Evolutionary conservation across 768 basidiomycete genomes (phyloP), one percentile per base, ranked within the genome.

Genomic region (Russula ochroleuca): DNA sequence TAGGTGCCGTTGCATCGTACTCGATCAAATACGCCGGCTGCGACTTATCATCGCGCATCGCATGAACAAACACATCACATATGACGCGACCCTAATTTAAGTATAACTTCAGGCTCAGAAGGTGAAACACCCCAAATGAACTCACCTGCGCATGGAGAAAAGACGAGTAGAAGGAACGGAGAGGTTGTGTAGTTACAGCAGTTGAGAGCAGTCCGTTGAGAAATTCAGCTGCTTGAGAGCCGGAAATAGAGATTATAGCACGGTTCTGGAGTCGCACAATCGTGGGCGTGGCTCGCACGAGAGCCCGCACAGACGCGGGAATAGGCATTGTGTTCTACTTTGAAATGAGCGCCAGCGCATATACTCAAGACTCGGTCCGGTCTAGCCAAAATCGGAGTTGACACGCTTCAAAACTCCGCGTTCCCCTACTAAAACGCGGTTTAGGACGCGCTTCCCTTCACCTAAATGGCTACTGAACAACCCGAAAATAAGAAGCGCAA

Each of bases 31-130:
- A 92, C 19, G 81, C 83, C 17, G 73, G 75, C 23, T 78, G 73
- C 14, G 83, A 77, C 21, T 74, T 74, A 43, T 73, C 69, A 49
- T 76, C 75, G 11, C 78, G 74, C 33, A 79, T 77, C 15, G 87
- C 85, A 73, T 92, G 91, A 66, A 97, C 79, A 75, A 98, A 94
- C 56, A 88, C 76, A 73, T 98, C 95, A 71, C 94, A 87, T 51
- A 97, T 78, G 35, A 98, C 85, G 72, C 94, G 83, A 45, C 96
- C 96, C 94, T 95, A 53, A 13, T 25, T 54, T 6, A 70, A 70
- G 31, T 65, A 67, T 23, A 59, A 56, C 4, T 58, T 68, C 1
- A 70, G 62, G 28, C 50, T 13, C 13, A 64, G 55, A 11, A 43
- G 53, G 5, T 71, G 69, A 25, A 49, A 33, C 33, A 19, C n/a